Conservation (phyloP, 2,329 filamentous ascomycete species). For the Ceratocystis destructans region DNA sequence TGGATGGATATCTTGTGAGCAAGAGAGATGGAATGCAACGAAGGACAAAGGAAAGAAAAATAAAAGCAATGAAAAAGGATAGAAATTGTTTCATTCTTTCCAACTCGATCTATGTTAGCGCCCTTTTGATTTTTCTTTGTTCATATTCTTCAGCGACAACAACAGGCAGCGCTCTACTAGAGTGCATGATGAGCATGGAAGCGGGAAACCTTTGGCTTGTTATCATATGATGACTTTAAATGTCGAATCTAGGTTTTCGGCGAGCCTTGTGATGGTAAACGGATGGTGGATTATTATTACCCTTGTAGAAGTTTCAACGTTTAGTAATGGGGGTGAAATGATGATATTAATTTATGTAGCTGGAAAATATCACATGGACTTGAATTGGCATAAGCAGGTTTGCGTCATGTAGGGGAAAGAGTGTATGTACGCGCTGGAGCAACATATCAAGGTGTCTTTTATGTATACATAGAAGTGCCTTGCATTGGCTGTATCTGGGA, state of each 20-base stretch:
- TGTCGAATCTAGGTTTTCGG: too few species aligned
- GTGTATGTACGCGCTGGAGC: too few species aligned
- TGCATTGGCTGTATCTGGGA: background rate
- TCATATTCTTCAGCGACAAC: background rate
- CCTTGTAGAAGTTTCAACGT: too few species aligned
- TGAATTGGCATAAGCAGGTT: background rate
- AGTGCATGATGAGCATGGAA: background rate
- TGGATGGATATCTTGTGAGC: conserved; percentile 12
- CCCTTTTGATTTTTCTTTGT: conserved; percentile 1
- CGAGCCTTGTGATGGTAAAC: too few species aligned
- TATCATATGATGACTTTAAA: too few species aligned
- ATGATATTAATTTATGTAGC: too few species aligned
- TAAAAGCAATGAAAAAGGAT: conserved; percentile 20
- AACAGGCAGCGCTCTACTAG: background rate
- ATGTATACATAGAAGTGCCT: background rate
- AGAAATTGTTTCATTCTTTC: conserved; percentile 19
- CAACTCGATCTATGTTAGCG: conserved; percentile 3
- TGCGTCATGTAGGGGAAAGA: background rate
- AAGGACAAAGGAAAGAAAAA: conserved; percentile 18
- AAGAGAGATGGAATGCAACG: conserved; percentile 12
- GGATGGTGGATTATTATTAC: too few species aligned
- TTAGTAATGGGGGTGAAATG: too few species aligned
- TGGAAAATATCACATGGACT: too few species aligned
- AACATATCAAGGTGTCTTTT: too few species aligned
- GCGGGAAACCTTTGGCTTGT: background rate